phyloP scores from a whole-genome alignment of 768 basidiomycete genomes.

The Lactarius evosmus region DNA sequence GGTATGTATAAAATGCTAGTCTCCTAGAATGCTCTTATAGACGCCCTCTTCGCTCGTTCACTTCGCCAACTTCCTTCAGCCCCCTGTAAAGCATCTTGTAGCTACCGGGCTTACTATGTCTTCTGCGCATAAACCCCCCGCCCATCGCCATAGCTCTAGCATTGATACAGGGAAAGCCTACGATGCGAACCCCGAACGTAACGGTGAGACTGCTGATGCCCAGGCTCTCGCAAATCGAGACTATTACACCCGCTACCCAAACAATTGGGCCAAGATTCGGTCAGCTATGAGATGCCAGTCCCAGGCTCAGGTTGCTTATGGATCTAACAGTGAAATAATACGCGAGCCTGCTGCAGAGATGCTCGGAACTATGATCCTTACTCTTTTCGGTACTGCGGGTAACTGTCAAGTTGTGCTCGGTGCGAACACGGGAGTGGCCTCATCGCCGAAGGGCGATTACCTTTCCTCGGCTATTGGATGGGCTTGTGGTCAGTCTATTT shows the following conservation, averaged over 20 bases:
- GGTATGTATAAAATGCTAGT: constrained; percentile 4
- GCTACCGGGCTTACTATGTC: constrained; percentile 8
- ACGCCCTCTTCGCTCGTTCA: not conserved
- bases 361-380: constrained; percentile 32
- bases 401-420: constrained; percentile 31
- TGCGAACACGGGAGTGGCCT: constrained; percentile 26
- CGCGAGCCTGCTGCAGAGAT: constrained; percentile 32
- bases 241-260: constrained; percentile 24
- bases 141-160: constrained; percentile 12
- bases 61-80: not conserved
- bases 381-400: constrained; percentile 28
- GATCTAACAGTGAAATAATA: constrained; percentile 2
- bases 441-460: constrained; percentile 29
- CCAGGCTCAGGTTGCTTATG: not conserved
- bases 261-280: constrained; percentile 29
- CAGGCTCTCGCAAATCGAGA: constrained; percentile 9
- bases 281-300: not conserved
- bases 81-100: not conserved
- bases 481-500: constrained; percentile 27
- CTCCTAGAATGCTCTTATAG: not conserved
- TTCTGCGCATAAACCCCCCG: not conserved
- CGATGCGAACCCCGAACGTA: not conserved
- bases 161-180: not conserved
- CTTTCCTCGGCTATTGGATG: constrained; percentile 29
- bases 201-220: not conserved